Evolutionary conservation across 1,139 yeast genomes (phyloP).

Genomic region (Pichia cactophila): DNA sequence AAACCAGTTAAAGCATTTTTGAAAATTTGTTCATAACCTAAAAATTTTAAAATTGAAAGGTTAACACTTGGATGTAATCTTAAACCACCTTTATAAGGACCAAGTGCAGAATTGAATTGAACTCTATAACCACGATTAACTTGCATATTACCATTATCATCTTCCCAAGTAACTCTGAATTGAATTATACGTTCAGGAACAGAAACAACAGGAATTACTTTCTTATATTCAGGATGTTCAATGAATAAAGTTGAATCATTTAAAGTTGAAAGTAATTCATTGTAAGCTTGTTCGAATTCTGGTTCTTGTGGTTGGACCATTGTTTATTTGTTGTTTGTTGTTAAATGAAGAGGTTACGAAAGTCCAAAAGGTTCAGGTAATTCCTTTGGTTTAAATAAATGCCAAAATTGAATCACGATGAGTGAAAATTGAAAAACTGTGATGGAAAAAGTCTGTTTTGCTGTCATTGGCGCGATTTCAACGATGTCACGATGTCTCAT

Average conservation of each 20-base stretch:
- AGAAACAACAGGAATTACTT: conserved; percentile 83
- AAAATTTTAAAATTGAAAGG: conserved; percentile 87
- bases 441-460: too few species aligned
- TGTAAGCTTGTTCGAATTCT: conserved; percentile 97
- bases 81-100: conserved; percentile 99
- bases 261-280: conserved; percentile 82
- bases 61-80: conserved; percentile 97
- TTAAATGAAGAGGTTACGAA: too few species aligned
- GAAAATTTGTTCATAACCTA: conserved; percentile 97
- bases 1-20: conserved; percentile 97
- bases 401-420: too few species aligned
- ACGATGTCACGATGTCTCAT: too few species aligned
- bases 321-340: neutral
- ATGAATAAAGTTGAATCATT: conserved; percentile 86
- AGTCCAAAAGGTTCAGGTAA: too few species aligned
- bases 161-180: conserved; percentile 97
- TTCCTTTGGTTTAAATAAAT: too few species aligned
- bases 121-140: conserved; percentile 98
- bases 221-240: conserved; percentile 83
- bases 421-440: too few species aligned
- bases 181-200: conserved; percentile 95
- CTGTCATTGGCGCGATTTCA: too few species aligned
- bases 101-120: conserved; percentile 95
- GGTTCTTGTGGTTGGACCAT: conserved; percentile 60
- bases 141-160: conserved; percentile 84